Evolutionary conservation across 2,329 filamentous ascomycete species (phyloP).

Genomic region (Fusarium nodosum): DNA sequence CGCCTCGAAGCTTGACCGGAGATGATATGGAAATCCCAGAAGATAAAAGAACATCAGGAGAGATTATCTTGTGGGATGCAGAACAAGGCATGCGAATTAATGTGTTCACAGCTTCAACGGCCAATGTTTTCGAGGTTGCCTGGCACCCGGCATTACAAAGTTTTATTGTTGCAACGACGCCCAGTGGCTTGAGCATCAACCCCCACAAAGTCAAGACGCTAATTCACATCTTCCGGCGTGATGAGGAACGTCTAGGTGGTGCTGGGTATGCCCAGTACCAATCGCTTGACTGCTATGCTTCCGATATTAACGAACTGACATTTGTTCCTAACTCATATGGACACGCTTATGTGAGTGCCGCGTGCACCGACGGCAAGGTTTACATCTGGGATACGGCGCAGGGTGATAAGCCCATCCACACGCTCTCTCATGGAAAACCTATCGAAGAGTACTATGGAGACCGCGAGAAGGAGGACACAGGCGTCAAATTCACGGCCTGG

Average conservation of each 20-base stretch:
- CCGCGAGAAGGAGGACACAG: slow-evolving; percentile 69
- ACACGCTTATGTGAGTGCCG: slow-evolving; percentile 70
- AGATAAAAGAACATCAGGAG: slow-evolving; percentile 69
- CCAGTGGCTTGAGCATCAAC: slow-evolving; percentile 58
- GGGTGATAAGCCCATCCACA: slow-evolving; percentile 68
- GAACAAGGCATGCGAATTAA: slow-evolving; percentile 58
- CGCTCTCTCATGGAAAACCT: slow-evolving; percentile 65
- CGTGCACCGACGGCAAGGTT: slow-evolving; percentile 71
- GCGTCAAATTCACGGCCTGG: slow-evolving; percentile 75
- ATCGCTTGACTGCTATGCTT: slow-evolving; percentile 69
- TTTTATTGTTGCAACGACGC: slow-evolving; percentile 71
- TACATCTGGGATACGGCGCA: slow-evolving; percentile 74
- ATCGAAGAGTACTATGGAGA: slow-evolving; percentile 59
- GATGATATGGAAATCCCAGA: slow-evolving; percentile 71
- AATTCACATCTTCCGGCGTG: slow-evolving; percentile 66
- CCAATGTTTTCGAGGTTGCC: slow-evolving; percentile 74
- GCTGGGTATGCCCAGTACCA: slow-evolving; percentile 61
- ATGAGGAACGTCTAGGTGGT: slow-evolving; percentile 46
- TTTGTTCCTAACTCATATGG: slow-evolving; percentile 67
- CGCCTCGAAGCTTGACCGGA: slow-evolving; percentile 66
- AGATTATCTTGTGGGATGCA: slow-evolving; percentile 72
- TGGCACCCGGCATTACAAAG: slow-evolving; percentile 70
- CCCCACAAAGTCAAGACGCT: slow-evolving; percentile 66
- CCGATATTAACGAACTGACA: slow-evolving; percentile 73
- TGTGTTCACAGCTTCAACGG: slow-evolving; percentile 65